Base-by-base conservation (phyloP, 2,329 filamentous ascomycete genomes). In the Beauveria bassiana region DNA sequence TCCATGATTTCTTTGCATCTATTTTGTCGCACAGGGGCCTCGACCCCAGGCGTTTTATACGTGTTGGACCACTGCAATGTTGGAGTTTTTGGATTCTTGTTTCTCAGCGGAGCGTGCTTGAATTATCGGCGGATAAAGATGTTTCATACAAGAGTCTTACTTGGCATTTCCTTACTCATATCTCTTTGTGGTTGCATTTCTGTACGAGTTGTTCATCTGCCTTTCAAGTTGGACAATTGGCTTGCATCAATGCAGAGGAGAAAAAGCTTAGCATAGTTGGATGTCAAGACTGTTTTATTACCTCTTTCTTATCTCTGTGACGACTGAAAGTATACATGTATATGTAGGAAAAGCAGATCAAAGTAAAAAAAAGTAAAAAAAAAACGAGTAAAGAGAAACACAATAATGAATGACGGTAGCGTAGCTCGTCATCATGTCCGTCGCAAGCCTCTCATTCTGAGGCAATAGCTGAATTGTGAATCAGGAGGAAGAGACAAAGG, bases 161-260 rank as follows among this genome's bases (percentile, higher is more conserved):
- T 5, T 38, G 26, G 14, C 9, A 38, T 24, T 55, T n/a, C 38
- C 26, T 60, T 28, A 20, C 24, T 45, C 34, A 16, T 18, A 24
- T 52, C 18, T 16, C 14, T 16, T 22, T 16, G n/a, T 12, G 12
- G 22, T 49, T 5, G 14, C 22, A 26, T 26, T 49, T 14, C 34
- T 38, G 34, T 38, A 38, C 34, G 34, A 38, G 5, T 60, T 24
- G 22, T 24, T 75, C 7, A 3, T 56, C 56, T 54, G 9, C n/a
- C 42, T 51, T 55, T 26, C 5, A 38, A 31, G 31, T n/a, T 56
- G 42, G 28, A 20, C 34, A 38, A 14, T 8, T 22, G 24, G 12
- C 46, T 38, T 40, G 42, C 24, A 43, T 61, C 22, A 20, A 53
- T 18, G 20, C 22, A 10, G 28, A n/a, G 14, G 16, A 43, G 26